Base-by-base conservation (phyloP, 345 rosid species). In the Lepidium aucheri region DNA sequence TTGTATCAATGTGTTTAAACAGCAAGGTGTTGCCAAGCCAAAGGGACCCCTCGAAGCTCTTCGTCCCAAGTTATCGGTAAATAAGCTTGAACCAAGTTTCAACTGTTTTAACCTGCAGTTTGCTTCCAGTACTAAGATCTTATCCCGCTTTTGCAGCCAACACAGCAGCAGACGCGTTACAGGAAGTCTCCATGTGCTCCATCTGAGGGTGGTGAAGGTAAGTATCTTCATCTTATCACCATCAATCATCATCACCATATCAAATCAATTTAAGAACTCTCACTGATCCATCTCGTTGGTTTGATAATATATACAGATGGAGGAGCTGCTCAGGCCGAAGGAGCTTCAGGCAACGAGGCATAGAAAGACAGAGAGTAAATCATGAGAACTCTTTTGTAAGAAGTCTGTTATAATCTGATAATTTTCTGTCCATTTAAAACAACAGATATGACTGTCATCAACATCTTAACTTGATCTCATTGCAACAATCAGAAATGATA, bases 41-140 rank as follows among this genome's bases (percentile, higher is more conserved):
- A 94, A 94, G 83, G 99, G 99, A 79, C 97, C 99, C 7, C 92
- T 94, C 2, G 93, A 94, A 85, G 99, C 96, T 47, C 97, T 94
- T 70, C 96, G 99, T 70, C 99, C 99, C 36, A 94, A 94, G 77
- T 82, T 94, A 69, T 97, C 91, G 97, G 97, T 95, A 77, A 67
- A 32, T 32, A 45, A 53, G 30, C 58, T 18, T 52, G 14, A 44
- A 36, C 42, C 72, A 18, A 9, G 35, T 40, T 71, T 39, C 35
- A 55, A 39, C 24, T 35, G 41, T 32, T 4, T 36, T 38, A 45
- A 15, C 18, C 24, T 40, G 32, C 9, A 4, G 18, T 14, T 9
- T 28, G 14, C 8, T 30, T 38, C 67, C 30, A 16, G 8, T 63
- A 5, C 11, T 51, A 41, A 65, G 52, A 18, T 18, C 8, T 14